Conservation (phyloP, 2,329 filamentous ascomycete genomes). For the Fusarium paranaense region DNA sequence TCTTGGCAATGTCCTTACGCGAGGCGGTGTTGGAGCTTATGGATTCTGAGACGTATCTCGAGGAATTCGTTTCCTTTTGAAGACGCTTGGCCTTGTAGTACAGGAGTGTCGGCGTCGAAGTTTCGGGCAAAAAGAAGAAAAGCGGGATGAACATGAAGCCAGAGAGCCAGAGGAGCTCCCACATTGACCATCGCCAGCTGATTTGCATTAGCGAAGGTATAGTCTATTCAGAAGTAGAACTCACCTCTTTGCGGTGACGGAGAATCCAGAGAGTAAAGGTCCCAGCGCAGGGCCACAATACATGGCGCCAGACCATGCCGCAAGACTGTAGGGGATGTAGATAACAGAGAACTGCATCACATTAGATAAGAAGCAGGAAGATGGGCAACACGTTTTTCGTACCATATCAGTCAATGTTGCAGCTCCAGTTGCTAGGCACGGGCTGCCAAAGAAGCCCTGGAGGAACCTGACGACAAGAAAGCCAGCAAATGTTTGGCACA, state of each 20-base stretch:
- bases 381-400: neutral
- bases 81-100: neutral
- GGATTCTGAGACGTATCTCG: neutral
- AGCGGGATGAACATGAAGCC: neutral
- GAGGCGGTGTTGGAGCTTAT: neutral
- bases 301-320: neutral
- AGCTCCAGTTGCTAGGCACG: constrained; percentile 9
- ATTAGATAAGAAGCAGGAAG: neutral
- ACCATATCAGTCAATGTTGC: neutral
- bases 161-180: neutral
- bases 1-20: neutral
- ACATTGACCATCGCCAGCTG: neutral
- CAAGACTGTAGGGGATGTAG: neutral
- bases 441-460: constrained; percentile 58
- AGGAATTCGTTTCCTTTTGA: neutral
- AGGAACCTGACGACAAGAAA: constrained; percentile 65
- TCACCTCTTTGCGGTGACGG: neutral
- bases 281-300: neutral
- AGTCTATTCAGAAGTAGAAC: neutral
- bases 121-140: neutral
- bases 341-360: neutral
- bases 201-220: neutral
- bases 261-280: neutral
- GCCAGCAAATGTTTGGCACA: constrained; percentile 65
- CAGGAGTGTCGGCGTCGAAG: neutral